Evolutionary conservation across 805 yeast genomes (phyloP).

Genomic region (Wickerhamomyces mucosus): DNA sequence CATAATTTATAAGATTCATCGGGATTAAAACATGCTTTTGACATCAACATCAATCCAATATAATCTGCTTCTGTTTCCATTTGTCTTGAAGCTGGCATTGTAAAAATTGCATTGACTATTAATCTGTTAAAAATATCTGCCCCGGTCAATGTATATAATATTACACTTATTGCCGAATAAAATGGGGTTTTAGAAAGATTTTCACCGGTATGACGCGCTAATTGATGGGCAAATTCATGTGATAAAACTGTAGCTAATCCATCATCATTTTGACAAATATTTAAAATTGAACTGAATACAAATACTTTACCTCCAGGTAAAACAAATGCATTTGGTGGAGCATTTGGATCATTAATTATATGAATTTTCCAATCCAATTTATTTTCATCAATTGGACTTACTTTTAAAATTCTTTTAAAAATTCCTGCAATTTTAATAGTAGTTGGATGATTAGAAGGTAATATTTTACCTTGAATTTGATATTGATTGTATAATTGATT

Average conservation of each 20-base stretch:
- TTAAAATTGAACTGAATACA: constrained; percentile 70
- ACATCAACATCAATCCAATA: constrained; percentile 88
- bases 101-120: constrained; percentile 44
- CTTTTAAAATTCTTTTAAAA: constrained; percentile 54
- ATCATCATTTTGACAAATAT: constrained; percentile 72
- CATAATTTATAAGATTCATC: constrained; percentile 67
- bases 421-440: constrained; percentile 46
- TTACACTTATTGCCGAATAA: constrained; percentile 42
- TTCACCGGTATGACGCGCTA: constrained; percentile 88
- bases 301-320: constrained; percentile 95
- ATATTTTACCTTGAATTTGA: constrained; percentile 27
- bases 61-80: constrained; percentile 97
- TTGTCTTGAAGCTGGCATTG: constrained; percentile 80
- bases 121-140: constrained; percentile 41
- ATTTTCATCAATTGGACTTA: constrained; percentile 33
- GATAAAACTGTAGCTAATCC: constrained; percentile 93
- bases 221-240: constrained; percentile 90
- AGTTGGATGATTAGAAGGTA: constrained; percentile 58
- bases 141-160: constrained; percentile 56
- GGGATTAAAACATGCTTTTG: constrained; percentile 81
- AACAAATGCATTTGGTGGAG: constrained; percentile 95
- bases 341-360: constrained; percentile 57
- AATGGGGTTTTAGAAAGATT: constrained; percentile 71
- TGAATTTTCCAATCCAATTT: constrained; percentile 65
- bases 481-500: constrained; percentile 48